Conservation (phyloP, 1,284 basidiomycete species). For the Boletus sp. region DNA sequence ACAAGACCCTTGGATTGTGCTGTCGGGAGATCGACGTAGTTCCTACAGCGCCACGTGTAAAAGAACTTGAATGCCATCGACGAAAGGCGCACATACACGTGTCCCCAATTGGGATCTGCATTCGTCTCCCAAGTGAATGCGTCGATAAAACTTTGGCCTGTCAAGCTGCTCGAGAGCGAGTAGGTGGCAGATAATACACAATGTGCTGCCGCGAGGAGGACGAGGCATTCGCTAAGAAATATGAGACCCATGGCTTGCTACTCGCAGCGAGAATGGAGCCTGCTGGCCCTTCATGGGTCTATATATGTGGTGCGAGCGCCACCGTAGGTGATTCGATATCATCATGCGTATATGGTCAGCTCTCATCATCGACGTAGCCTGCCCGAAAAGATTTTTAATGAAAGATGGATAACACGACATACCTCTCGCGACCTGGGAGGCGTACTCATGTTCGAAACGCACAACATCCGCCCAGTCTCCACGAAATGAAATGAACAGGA, state of each 20-base stretch:
- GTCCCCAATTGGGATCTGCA: slow-evolving; percentile 16
- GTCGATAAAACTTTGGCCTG: slow-evolving; percentile 17
- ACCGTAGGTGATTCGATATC: neutral
- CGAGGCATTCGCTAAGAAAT: neutral
- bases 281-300: neutral
- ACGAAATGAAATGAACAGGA: slow-evolving; percentile 3
- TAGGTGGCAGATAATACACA: slow-evolving; percentile 14
- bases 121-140: slow-evolving; percentile 17
- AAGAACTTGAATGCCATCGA: neutral
- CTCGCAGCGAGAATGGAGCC: neutral
- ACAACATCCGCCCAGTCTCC: neutral
- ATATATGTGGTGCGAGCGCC: slow-evolving; percentile 5
- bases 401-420: neutral
- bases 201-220: slow-evolving; percentile 7
- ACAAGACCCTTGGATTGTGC: slow-evolving; percentile 16
- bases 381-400: neutral
- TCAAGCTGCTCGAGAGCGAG: slow-evolving; percentile 8
- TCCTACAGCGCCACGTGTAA: slow-evolving; percentile 6
- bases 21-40: slow-evolving; percentile 13
- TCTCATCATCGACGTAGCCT: neutral
- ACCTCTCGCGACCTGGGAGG: neutral
- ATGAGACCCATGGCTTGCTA: slow-evolving; percentile 4
- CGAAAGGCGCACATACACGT: slow-evolving; percentile 13
- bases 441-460: neutral
- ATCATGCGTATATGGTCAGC: neutral